A percentile compares a stretch with the other conserved stretches of the same genome.
Conservation (phyloP, 345 rosid genomes). For the Dipteronia sinensis region DNA sequence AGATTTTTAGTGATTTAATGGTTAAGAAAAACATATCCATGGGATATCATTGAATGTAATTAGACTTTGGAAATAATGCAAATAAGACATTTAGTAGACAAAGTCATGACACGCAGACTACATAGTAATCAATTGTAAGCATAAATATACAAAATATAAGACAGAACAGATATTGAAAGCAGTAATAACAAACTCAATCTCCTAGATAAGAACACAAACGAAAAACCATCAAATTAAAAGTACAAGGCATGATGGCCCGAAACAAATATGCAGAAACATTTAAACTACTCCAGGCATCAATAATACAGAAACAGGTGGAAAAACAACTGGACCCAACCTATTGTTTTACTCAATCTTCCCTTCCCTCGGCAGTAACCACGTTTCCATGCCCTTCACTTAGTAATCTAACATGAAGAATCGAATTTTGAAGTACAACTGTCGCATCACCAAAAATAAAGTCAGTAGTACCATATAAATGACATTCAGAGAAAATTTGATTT, state of each 20-base stretch:
- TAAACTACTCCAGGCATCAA: background rate
- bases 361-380: too few species aligned
- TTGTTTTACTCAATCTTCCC: too few species aligned
- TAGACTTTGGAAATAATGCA: background rate
- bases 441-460: too few species aligned
- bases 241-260: too few species aligned
- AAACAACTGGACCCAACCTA: too few species aligned
- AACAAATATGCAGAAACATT: too few species aligned
- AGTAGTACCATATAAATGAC: too few species aligned
- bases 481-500: too few species aligned
- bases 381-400: too few species aligned
- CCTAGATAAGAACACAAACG: background rate
- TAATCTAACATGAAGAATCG: too few species aligned
- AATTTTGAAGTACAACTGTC: too few species aligned
- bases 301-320: too few species aligned
- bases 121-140: background rate
- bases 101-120: conserved; percentile 3
- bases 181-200: background rate
- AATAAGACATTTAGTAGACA: background rate
- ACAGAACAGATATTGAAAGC: background rate
- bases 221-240: background rate
- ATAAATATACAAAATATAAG: background rate
- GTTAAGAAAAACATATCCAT: background rate
- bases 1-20: background rate
- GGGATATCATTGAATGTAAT: background rate